A percentile compares a stretch with the other conserved stretches of the same genome.
Conservation (phyloP, 1,139 yeast species). For the Debaryomyces psychrophilus region DNA sequence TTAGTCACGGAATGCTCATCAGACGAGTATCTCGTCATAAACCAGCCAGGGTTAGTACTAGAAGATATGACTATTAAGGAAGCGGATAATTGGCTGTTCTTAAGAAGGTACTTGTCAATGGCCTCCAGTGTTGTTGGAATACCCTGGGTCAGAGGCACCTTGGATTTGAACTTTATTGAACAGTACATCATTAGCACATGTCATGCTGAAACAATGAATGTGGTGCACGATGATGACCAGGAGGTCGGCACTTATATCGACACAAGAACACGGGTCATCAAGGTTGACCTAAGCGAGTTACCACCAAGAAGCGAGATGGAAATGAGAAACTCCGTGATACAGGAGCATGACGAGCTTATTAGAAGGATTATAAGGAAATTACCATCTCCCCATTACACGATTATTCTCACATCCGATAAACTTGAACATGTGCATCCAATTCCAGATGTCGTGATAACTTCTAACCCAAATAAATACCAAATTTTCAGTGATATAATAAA, state of each 20-base stretch:
- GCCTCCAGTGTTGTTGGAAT: constrained; percentile 67
- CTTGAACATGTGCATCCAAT: constrained; percentile 34
- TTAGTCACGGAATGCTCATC: constrained; percentile 65
- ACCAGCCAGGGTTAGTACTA: constrained; percentile 67
- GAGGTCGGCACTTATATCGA: constrained; percentile 57
- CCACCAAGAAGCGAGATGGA: constrained; percentile 33
- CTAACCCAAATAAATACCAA: constrained; percentile 37
- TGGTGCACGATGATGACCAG: constrained; percentile 42
- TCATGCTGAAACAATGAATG: constrained; percentile 45
- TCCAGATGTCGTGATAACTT: constrained; percentile 31
- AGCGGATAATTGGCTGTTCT: constrained; percentile 51
- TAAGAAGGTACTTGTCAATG: constrained; percentile 56
- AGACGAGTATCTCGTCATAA: constrained; percentile 67
- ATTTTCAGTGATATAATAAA: constrained; percentile 52
- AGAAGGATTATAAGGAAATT: constrained; percentile 57
- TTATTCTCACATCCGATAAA: constrained; percentile 49
- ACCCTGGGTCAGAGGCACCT: constrained; percentile 50
- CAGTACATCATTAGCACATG: constrained; percentile 49
- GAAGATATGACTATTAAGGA: constrained; percentile 54
- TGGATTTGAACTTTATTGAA: constrained; percentile 54
- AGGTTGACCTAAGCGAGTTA: constrained; percentile 54
- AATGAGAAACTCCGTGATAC: constrained; percentile 25
- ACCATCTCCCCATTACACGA: constrained; percentile 68
- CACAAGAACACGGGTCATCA: constrained; percentile 59
- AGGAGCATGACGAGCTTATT: constrained; percentile 53